Evolutionary conservation across 768 basidiomycete genomes (phyloP).

Genomic region (Leucocoprinus birnbaumii): DNA sequence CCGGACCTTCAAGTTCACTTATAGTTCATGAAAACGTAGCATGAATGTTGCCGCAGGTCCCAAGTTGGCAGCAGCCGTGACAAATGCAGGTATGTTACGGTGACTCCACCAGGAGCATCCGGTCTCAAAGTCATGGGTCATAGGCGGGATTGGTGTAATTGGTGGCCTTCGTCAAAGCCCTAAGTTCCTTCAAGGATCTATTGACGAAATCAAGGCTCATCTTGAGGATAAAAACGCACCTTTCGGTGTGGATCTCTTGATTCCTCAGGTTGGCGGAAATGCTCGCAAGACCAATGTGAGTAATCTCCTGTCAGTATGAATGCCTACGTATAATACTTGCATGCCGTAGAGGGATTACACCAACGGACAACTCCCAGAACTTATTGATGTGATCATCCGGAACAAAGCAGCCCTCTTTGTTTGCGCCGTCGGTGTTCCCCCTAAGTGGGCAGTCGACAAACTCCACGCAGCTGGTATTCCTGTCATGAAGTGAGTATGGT

Average conservation of each 20-base stretch:
- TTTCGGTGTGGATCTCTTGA: constrained; percentile 79
- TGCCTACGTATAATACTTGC: not conserved
- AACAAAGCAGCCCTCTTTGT: constrained; percentile 77
- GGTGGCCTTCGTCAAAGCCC: constrained; percentile 78
- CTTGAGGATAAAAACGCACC: constrained; percentile 75
- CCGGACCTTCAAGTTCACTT: not conserved
- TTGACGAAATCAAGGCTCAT: constrained; percentile 70
- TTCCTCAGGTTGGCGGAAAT: constrained; percentile 79
- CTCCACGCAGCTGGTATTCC: constrained; percentile 75
- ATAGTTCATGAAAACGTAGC: constrained; percentile 25
- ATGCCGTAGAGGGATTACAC: constrained; percentile 63
- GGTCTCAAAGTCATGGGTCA: not conserved
- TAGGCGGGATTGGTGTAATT: constrained; percentile 82
- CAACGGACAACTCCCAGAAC: constrained; percentile 69
- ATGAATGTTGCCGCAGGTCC: constrained; percentile 91
- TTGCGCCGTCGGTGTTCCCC: constrained; percentile 82
- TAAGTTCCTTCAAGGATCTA: constrained; percentile 61
- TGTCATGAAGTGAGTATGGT: constrained; percentile 74
- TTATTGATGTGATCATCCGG: constrained; percentile 77
- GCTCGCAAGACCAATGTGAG: constrained; percentile 79
- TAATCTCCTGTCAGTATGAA: constrained; percentile 9
- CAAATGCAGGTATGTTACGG: constrained; percentile 63
- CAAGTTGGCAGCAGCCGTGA: constrained; percentile 83
- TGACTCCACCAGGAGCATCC: no score
- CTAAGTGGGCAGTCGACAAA: constrained; percentile 78